Evolutionary conservation across 2,329 filamentous ascomycete genomes (phyloP).

Genomic region (Aspergillus neoniger): DNA sequence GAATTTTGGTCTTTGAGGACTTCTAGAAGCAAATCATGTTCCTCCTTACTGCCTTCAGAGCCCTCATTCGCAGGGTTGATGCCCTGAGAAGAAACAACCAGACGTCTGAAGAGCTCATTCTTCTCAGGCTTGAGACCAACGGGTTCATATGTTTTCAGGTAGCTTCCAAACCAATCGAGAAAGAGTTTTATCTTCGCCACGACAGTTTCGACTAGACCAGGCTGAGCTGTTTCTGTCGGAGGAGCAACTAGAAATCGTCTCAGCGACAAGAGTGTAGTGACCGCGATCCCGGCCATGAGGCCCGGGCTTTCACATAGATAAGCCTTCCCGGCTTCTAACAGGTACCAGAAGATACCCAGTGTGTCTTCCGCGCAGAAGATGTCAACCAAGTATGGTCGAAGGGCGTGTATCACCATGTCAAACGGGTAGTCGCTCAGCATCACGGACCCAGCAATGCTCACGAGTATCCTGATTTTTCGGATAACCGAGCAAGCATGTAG

Average conservation of each 20-base stretch:
- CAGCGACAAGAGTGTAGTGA: slow-evolving; percentile 78
- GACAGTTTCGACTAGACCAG: slow-evolving; percentile 76
- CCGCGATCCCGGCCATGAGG: slow-evolving; percentile 77
- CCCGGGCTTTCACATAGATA: slow-evolving; percentile 68
- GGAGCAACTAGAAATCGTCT: slow-evolving; percentile 72
- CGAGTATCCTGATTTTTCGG: slow-evolving; percentile 78
- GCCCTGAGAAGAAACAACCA: slow-evolving; percentile 68
- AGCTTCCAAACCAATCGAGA: slow-evolving; percentile 73
- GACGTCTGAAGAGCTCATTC: slow-evolving; percentile 62
- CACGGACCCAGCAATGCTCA: slow-evolving; percentile 72
- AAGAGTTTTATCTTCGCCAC: slow-evolving; percentile 75
- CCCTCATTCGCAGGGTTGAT: slow-evolving; percentile 71
- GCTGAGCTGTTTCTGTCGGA: slow-evolving; percentile 79
- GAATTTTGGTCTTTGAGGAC: slow-evolving; percentile 73
- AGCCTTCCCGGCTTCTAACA: slow-evolving; percentile 67
- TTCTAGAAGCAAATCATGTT: slow-evolving; percentile 76
- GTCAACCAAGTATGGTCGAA: slow-evolving; percentile 77
- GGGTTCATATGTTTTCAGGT: slow-evolving; percentile 65
- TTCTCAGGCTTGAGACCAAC: slow-evolving; percentile 51
- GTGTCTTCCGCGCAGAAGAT: slow-evolving; percentile 88
- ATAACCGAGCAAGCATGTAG: slow-evolving; percentile 84
- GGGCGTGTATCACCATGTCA: slow-evolving; percentile 83
- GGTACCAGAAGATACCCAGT: slow-evolving; percentile 80
- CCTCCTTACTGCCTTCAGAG: slow-evolving; percentile 71
- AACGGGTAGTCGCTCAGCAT: slow-evolving; percentile 79